Evolutionary conservation across 148 eudicot species (phyloP).

Genomic region (Vaccinium darrowii): DNA sequence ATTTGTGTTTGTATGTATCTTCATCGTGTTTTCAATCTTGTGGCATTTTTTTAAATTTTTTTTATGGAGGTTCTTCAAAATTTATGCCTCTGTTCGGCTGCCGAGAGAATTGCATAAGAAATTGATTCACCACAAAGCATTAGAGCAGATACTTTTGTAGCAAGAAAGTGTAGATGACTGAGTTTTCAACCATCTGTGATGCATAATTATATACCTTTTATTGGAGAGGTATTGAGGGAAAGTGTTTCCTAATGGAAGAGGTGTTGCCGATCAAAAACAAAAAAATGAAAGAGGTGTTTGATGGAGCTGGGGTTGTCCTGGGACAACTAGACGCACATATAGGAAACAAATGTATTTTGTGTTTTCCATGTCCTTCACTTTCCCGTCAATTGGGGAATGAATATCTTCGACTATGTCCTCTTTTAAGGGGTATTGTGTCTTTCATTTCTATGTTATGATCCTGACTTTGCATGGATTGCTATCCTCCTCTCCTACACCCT

Average conservation of each 20-base stretch:
- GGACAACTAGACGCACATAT: not conserved
- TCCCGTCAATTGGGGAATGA: not conserved
- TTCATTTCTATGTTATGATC: not conserved
- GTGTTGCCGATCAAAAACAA: not conserved
- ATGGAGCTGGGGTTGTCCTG: not conserved
- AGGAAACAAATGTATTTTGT: not conserved
- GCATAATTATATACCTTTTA: not conserved
- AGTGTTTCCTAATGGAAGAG: not conserved
- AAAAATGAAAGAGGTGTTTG: not conserved
- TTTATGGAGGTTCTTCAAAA: not conserved
- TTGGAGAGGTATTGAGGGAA: not conserved
- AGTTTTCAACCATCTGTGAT: not conserved
- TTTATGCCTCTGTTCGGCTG: not conserved
- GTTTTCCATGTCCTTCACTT: not conserved
- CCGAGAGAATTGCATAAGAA: not conserved
- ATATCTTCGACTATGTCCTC: not conserved
- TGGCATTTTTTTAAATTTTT: too few species aligned
- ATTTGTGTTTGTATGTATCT: not conserved
- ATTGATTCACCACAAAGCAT: not conserved
- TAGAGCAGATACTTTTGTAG: not conserved
- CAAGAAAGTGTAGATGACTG: not conserved
- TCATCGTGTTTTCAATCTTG: not conserved
- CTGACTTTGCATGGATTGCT: not conserved
- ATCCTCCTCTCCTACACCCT: not conserved
- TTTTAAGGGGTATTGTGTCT: not conserved